Evolutionary conservation across 495 filamentous ascomycete species (phyloP).

Genomic region (Aspergillus sclerotiicarbonarius): DNA sequence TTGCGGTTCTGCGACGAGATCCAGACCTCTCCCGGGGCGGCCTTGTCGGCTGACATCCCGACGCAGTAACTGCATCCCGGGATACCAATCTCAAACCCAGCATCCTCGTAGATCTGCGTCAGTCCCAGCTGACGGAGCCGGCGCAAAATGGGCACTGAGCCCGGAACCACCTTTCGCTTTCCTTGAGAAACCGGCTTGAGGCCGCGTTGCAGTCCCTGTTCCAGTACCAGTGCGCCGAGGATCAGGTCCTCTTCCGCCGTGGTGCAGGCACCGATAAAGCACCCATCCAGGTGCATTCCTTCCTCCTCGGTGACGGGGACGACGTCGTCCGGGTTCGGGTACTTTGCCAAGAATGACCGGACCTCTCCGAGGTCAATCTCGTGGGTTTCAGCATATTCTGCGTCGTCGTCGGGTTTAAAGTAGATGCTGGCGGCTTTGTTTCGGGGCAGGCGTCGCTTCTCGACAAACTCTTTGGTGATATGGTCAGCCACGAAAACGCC

Average conservation of each 20-base stretch:
- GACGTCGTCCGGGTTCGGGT: conserved; percentile 47
- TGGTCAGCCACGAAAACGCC: conserved; percentile 42
- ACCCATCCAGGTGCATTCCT: conserved; percentile 38
- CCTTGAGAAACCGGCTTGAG: conserved; percentile 26
- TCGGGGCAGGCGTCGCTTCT: conserved; percentile 20
- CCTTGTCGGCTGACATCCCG: conserved; percentile 43
- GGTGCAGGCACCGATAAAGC: conserved; percentile 52
- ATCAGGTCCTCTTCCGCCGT: conserved; percentile 49
- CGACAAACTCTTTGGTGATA: conserved; percentile 32
- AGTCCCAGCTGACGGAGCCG: conserved; percentile 34
- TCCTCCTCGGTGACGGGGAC: conserved; percentile 34
- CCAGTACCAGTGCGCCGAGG: conserved; percentile 38
- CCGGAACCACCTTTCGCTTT: conserved; percentile 40
- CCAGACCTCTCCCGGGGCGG: conserved; percentile 43
- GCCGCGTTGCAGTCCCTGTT: conserved; percentile 32
- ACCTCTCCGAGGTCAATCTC: conserved; percentile 40
- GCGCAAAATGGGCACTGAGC: conserved; percentile 36
- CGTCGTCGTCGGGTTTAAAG: conserved; percentile 39
- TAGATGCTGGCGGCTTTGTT: conserved; percentile 32
- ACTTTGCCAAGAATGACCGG: conserved; percentile 34
- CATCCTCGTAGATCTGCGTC: conserved; percentile 34
- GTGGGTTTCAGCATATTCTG: conserved; percentile 34
- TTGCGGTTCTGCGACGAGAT: conserved; percentile 47
- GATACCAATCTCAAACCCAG: conserved; percentile 41
- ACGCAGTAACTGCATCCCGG: conserved; percentile 50